Evolutionary conservation across 2,329 filamentous ascomycete genomes (phyloP).

Genomic region (Fusarium mundagurra): DNA sequence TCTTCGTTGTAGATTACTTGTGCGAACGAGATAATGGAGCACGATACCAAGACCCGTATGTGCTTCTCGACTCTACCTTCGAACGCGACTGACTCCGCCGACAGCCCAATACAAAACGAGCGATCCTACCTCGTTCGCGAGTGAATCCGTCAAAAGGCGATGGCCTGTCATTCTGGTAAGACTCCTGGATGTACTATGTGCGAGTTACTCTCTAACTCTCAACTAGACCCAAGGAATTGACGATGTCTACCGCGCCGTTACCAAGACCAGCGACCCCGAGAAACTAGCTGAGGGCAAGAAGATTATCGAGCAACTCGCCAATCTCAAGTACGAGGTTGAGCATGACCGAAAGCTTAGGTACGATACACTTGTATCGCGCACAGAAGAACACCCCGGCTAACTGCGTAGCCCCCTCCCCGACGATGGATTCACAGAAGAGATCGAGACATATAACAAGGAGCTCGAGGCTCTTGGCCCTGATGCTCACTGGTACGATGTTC

Average conservation of each 20-base stretch:
- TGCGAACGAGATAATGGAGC: constrained; percentile 62
- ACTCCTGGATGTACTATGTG: neutral
- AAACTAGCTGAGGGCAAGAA: constrained; percentile 84
- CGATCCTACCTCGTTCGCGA: constrained; percentile 88
- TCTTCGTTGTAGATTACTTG: neutral
- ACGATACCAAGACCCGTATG: constrained; percentile 79
- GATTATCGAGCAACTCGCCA: constrained; percentile 81
- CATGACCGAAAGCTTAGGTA: constrained; percentile 85
- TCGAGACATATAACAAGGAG: constrained; percentile 86
- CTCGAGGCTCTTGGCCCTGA: constrained; percentile 73
- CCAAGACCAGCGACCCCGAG: constrained; percentile 66
- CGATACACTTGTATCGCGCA: constrained; percentile 35
- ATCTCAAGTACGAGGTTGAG: constrained; percentile 93
- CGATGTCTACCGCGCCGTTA: constrained; percentile 84
- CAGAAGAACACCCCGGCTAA: neutral
- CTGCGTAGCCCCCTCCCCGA: constrained; percentile 73
- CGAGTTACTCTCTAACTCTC: neutral
- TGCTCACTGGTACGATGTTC: constrained; percentile 82
- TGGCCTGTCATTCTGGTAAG: constrained; percentile 93
- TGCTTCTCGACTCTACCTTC: neutral
- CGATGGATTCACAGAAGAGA: constrained; percentile 82
- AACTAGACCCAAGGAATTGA: constrained; percentile 88
- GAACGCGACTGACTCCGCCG: constrained; percentile 22
- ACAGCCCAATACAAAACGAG: constrained; percentile 80
- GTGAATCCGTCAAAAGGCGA: constrained; percentile 82